phyloP scores from a whole-genome alignment of 768 basidiomycete species.

The Rhizopogon roseolus region DNA sequence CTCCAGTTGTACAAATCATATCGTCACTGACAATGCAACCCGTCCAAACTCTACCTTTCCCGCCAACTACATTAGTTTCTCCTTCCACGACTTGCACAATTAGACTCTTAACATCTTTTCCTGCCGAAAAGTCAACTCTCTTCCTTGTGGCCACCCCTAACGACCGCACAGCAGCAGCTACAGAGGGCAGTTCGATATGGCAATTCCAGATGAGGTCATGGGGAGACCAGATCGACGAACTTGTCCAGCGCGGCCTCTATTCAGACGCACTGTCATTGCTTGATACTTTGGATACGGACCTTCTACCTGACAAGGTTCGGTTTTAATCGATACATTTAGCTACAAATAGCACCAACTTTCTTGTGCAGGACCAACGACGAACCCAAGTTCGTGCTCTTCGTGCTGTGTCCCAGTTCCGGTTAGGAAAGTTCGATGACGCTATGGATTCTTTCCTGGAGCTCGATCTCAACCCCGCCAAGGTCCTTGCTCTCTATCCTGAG shows the following conservation, averaged over 20 bases:
- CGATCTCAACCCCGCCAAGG: conserved; percentile 90
- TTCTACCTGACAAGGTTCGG: conserved; percentile 62
- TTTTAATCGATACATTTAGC: not conserved
- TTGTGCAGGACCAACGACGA: conserved; percentile 45
- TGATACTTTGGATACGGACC: conserved; percentile 56
- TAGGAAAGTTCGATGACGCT: conserved; percentile 66
- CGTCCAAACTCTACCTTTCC: conserved; percentile 61
- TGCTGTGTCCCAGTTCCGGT: conserved; percentile 73
- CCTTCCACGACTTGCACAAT: conserved; percentile 42
- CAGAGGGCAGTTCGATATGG: conserved; percentile 82
- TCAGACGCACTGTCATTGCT: conserved; percentile 77
- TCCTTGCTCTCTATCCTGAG: conserved; percentile 85
- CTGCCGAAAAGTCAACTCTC: conserved; percentile 45
- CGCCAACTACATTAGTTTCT: conserved; percentile 30
- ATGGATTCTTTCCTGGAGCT: conserved; percentile 86
- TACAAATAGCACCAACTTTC: conserved; percentile 5
- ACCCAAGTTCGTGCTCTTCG: conserved; percentile 66
- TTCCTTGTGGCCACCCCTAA: conserved; percentile 70
- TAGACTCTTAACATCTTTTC: conserved; percentile 60
- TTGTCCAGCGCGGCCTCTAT: conserved; percentile 65
- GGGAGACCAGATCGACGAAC: conserved; percentile 81
- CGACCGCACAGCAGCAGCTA: conserved; percentile 58
- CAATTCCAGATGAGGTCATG: conserved; percentile 65
- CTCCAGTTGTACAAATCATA: conserved; percentile 63
- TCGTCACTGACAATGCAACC: conserved; percentile 63